Conservation (phyloP, 371 early-diverging fungal genomes). For the Actinomucor elegans region DNA sequence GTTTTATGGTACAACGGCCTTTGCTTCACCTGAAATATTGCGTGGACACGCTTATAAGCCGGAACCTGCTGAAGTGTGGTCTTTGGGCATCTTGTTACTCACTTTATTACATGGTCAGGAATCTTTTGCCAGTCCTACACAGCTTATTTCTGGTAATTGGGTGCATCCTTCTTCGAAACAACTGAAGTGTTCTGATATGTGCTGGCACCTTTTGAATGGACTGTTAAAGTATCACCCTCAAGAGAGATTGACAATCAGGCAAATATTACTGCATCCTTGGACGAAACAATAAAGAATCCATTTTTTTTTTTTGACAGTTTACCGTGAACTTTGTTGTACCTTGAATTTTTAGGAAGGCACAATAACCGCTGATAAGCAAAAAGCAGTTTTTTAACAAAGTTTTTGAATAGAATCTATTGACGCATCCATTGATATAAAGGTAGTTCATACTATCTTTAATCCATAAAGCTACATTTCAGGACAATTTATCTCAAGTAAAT, state of each 20-base stretch:
- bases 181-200: constrained; percentile 29
- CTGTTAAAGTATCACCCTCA: constrained; percentile 58
- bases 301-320: no score
- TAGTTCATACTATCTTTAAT: no score
- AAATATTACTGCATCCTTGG: constrained; percentile 65
- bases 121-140: constrained; percentile 11
- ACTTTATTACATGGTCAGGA: constrained; percentile 23
- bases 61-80: constrained; percentile 33
- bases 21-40: constrained; percentile 31
- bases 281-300: no score
- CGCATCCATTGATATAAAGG: no score
- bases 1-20: constrained; percentile 26
- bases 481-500: no score
- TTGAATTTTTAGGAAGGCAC: no score
- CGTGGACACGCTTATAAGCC: constrained; percentile 11
- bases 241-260: constrained; percentile 47
- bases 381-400: no score
- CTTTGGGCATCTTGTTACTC: constrained; percentile 23
- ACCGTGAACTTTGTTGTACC: no score
- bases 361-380: no score
- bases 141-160: constrained; percentile 24
- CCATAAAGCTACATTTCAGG: no score
- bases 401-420: no score
- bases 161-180: constrained; percentile 24
- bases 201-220: constrained; percentile 50